A percentile compares a stretch with the other conserved stretches of the same genome.
These are phyloP conservation scores for Diaporthe citriasiana DNA, from an alignment of 2,329 filamentous ascomycete species.

Conservation along the genomic window DNA sequence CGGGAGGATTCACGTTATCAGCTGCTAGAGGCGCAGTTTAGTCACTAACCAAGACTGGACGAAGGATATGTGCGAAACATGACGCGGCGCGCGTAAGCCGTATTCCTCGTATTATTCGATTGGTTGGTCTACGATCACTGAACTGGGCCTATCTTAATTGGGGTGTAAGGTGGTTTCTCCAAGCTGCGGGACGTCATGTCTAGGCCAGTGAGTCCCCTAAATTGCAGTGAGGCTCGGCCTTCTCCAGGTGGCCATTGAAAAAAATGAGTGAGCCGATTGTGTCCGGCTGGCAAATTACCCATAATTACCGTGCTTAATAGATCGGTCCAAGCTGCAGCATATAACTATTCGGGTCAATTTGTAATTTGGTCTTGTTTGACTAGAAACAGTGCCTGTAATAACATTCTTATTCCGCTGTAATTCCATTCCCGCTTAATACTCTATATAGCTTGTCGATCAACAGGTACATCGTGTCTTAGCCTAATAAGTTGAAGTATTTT, in stretches of 20 bases:
- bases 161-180: neutral
- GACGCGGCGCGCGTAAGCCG: neutral
- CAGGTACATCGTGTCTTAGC: too few species aligned
- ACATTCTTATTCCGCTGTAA: too few species aligned
- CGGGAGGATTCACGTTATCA: conserved; percentile 9
- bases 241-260: neutral
- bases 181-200: neutral
- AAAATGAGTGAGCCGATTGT: too few species aligned
- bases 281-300: too few species aligned
- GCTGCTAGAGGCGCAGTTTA: neutral
- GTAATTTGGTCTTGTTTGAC: too few species aligned
- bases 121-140: neutral
- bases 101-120: neutral
- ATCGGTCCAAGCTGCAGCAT: too few species aligned
- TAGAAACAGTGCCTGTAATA: too few species aligned
- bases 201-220: neutral
- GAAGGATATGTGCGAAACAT: neutral
- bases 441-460: too few species aligned
- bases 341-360: too few species aligned
- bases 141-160: neutral
- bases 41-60: conserved; percentile 1
- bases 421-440: too few species aligned
- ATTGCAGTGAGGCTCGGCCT: neutral
- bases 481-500: too few species aligned
- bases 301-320: too few species aligned